These are phyloP conservation scores for Blastobotrys apis DNA, from an alignment of 1,139 yeast species.

Conservation along the genomic window DNA sequence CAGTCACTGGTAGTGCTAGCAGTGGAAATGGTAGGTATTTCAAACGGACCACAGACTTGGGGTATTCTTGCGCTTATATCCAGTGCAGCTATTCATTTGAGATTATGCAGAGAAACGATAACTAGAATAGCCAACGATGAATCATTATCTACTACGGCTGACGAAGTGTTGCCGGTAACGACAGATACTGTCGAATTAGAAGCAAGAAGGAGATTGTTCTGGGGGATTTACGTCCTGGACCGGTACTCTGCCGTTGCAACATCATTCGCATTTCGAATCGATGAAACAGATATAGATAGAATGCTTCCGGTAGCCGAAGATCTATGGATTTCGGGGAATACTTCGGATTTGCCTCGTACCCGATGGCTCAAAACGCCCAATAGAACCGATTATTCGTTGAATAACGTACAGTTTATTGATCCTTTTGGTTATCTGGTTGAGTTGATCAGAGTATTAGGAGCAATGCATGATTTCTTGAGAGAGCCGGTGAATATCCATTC, in stretches of 20 bases:
- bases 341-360: conserved; percentile 12
- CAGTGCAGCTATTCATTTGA: conserved; percentile 23
- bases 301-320: conserved; percentile 20
- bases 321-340: conserved; percentile 16
- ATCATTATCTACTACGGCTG: conserved; percentile 19
- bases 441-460: conserved; percentile 19
- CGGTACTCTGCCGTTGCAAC: conserved; percentile 24
- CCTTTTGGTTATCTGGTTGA: conserved; percentile 23
- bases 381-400: conserved; percentile 14
- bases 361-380: conserved; percentile 17
- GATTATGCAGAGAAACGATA: conserved; percentile 18
- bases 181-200: conserved; percentile 20
- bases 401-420: conserved; percentile 14
- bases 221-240: conserved; percentile 25
- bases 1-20: conserved; percentile 24
- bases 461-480: conserved; percentile 22
- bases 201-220: conserved; percentile 23
- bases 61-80: conserved; percentile 23
- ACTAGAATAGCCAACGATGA: conserved; percentile 7
- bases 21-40: conserved; percentile 22
- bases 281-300: conserved; percentile 20
- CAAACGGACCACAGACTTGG: conserved; percentile 28
- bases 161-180: conserved; percentile 20
- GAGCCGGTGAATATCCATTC: conserved; percentile 23
- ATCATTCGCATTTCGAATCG: conserved; percentile 22